A percentile compares a stretch with the other conserved stretches of the same genome.
These are phyloP conservation scores for Cladosporium velox DNA, from an alignment of 2,329 filamentous ascomycete species.

Conservation along the genomic window DNA sequence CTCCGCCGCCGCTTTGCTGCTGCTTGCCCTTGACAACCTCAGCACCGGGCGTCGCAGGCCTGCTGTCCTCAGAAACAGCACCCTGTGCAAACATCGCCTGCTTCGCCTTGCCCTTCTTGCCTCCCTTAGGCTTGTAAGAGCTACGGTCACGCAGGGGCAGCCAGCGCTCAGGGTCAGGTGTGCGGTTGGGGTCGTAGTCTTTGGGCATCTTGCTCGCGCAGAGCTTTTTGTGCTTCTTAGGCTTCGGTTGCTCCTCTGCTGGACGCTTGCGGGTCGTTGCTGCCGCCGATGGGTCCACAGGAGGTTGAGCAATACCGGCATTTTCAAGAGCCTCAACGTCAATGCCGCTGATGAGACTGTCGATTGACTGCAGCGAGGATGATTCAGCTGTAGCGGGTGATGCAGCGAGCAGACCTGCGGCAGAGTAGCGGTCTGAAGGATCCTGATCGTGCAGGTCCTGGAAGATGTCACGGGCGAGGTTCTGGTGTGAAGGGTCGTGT, in stretches of 20 bases:
- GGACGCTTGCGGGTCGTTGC: conserved; percentile 52
- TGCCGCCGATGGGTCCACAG: conserved; percentile 25
- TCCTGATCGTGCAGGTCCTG: conserved; percentile 67
- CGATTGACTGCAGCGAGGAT: conserved; percentile 61
- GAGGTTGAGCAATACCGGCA: conserved; percentile 60
- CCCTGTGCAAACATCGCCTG: conserved; percentile 78
- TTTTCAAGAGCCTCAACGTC: conserved; percentile 64
- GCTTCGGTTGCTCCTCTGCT: conserved; percentile 44
- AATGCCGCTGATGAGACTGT: conserved; percentile 61
- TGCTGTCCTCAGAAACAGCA: conserved; percentile 69
- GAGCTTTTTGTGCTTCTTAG: conserved; percentile 59
- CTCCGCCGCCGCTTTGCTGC: conserved; percentile 37
- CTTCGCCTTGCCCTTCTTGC: conserved; percentile 73
- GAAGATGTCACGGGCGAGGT: conserved; percentile 77
- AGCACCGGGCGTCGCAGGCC: conserved; percentile 37
- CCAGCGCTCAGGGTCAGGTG: conserved; percentile 89
- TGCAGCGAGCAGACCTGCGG: conserved; percentile 84
- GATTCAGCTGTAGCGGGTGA: conserved; percentile 59
- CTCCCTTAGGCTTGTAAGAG: conserved; percentile 79
- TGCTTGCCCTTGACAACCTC: conserved; percentile 53
- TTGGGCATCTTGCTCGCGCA: conserved; percentile 67
- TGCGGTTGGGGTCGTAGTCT: conserved; percentile 74
- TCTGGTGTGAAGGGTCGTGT: conserved; percentile 65
- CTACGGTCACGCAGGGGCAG: conserved; percentile 85
- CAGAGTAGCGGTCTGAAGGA: conserved; percentile 67